Evolutionary conservation across 192 early-diverging fungal species (phyloP).

Genomic region (Gaertneriomyces sp.): DNA sequence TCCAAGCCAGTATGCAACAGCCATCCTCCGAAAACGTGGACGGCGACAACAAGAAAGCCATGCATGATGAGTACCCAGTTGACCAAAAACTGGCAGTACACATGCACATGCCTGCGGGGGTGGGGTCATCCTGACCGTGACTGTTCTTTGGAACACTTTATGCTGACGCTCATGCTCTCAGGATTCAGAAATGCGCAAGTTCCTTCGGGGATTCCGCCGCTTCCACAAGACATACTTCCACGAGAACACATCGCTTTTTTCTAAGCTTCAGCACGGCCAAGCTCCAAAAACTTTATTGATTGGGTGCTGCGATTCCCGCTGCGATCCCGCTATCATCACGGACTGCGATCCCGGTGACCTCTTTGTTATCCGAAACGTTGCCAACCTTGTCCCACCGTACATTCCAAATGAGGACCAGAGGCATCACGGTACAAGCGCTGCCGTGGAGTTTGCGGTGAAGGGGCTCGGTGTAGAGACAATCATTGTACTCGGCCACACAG

Average conservation of each 20-base stretch:
- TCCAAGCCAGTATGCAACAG: background rate
- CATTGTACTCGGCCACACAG: conserved; percentile 45
- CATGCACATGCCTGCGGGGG: background rate
- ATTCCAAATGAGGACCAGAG: conserved; percentile 20
- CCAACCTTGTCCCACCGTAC: conserved; percentile 46
- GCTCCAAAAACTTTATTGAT: conserved; percentile 46
- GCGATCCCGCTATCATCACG: conserved; percentile 50
- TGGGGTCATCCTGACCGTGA: background rate
- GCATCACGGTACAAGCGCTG: conserved; percentile 40
- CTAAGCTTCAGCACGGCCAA: conserved; percentile 37
- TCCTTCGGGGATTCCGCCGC: conserved; percentile 34
- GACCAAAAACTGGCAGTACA: conserved; percentile 3
- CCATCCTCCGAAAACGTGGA: no score
- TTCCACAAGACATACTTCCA: conserved; percentile 44
- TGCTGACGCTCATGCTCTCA: background rate
- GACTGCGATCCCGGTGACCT: conserved; percentile 51
- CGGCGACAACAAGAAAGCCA: background rate
- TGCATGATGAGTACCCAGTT: background rate
- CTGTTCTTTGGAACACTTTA: background rate
- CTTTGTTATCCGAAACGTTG: conserved; percentile 48
- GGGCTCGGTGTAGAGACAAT: conserved; percentile 43
- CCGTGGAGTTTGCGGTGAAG: conserved; percentile 47
- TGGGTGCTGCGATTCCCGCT: conserved; percentile 47
- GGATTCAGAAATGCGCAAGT: conserved; percentile 24
- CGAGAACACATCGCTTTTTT: conserved; percentile 34